Conservation (phyloP, 2,329 filamentous ascomycete species). For the Cryphonectria naterciae region DNA sequence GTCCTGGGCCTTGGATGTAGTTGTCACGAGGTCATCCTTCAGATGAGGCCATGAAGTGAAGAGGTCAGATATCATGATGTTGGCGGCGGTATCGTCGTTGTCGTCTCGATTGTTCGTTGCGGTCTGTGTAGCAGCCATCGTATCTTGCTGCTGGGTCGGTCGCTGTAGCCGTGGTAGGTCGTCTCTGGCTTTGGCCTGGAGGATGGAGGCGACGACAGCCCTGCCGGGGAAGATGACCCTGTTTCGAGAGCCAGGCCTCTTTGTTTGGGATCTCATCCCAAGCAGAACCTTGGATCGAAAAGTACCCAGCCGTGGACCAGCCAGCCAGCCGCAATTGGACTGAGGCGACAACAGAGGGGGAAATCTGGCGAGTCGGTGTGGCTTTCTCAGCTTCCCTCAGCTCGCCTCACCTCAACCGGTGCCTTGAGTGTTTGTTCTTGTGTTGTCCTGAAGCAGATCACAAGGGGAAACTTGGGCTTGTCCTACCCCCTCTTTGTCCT, state of each 20-base stretch:
- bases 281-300: neutral
- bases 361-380: neutral
- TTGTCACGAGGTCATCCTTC: conserved; percentile 67
- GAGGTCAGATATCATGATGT: conserved; percentile 53
- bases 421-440: neutral
- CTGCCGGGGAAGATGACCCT: conserved; percentile 29
- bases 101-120: neutral
- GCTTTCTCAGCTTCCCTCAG: neutral
- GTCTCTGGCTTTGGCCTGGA: conserved; percentile 20
- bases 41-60: conserved; percentile 65
- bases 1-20: conserved; percentile 70
- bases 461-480: conserved; percentile 8
- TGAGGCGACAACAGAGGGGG: conserved; percentile 5
- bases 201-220: conserved; percentile 27
- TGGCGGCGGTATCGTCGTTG: neutral
- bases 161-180: conserved; percentile 4
- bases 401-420: neutral
- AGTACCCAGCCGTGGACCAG: neutral
- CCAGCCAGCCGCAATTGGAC: neutral
- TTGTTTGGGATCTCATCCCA: conserved; percentile 29
- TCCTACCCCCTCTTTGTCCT: neutral
- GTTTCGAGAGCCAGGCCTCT: conserved; percentile 23
- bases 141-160: conserved; percentile 9
- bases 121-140: conserved; percentile 10
- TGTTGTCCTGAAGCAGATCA: neutral